phyloP scores from a whole-genome alignment of 139 green algal species.

The Zygnema cylindricum region DNA sequence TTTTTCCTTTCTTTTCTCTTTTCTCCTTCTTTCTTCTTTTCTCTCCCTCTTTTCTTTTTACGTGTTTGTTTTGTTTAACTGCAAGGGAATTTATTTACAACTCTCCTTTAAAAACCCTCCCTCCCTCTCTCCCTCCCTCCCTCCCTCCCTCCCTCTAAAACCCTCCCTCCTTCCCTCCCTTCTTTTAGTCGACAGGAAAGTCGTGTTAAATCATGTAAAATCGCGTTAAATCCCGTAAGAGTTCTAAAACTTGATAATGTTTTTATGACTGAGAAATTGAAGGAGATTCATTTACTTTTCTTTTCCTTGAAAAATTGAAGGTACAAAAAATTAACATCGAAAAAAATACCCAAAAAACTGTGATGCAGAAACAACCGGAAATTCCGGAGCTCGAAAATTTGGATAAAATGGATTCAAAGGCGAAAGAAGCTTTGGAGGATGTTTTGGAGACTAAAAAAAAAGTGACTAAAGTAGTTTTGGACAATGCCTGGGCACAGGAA shows the following conservation, averaged over 20 bases:
- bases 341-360: background rate
- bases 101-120: no score
- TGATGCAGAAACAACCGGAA: background rate
- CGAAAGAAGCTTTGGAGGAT: background rate
- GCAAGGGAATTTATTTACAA: no score
- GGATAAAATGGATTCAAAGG: background rate
- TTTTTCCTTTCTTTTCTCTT: background rate
- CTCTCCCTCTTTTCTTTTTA: background rate
- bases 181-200: no score
- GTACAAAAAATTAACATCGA: background rate
- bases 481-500: background rate
- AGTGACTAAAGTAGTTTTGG: background rate
- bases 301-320: background rate
- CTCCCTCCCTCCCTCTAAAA: no score
- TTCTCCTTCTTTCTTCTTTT: background rate
- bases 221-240: no score
- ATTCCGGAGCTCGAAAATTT: background rate
- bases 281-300: no score
- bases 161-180: no score
- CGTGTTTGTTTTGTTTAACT: background rate
- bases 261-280: background rate
- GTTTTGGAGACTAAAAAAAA: background rate
- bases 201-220: no score
- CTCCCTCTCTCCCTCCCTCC: no score
- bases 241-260: background rate